phyloP scores from a whole-genome alignment of 225 moss, liverwort and hornwort species.

The Sphagnum tenellum region DNA sequence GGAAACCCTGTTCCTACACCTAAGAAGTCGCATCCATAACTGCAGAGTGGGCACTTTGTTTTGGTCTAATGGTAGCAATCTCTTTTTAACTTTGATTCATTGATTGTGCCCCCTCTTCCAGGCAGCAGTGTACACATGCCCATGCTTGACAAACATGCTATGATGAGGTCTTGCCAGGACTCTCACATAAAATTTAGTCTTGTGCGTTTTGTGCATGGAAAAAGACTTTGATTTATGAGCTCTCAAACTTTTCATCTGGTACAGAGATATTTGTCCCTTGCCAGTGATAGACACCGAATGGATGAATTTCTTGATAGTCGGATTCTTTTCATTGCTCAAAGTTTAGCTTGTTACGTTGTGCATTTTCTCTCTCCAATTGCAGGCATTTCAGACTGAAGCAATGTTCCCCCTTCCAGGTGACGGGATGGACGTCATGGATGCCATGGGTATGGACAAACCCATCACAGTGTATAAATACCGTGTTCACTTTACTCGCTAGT shows the following conservation, averaged over 20 bases:
- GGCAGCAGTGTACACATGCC: conserved; percentile 11
- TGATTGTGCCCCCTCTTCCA: no score
- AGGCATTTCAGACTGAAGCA: conserved; percentile 87
- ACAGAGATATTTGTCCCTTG: no score
- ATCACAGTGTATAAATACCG: conserved; percentile 85
- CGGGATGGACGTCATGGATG: conserved; percentile 43
- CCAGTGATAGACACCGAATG: no score
- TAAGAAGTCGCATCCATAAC: neutral
- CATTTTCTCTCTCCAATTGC: conserved; percentile 3
- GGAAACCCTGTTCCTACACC: neutral
- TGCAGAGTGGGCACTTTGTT: neutral
- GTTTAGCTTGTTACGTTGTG: no score
- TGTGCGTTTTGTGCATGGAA: neutral
- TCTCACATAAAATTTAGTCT: neutral
- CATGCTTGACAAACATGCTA: neutral
- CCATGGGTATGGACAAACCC: conserved; percentile 76
- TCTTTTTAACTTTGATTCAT: neutral
- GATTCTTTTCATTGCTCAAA: neutral
- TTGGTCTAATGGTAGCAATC: neutral
- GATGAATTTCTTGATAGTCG: no score
- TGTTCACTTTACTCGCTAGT: conserved; percentile 56
- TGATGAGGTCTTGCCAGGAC: neutral
- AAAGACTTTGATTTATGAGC: neutral
- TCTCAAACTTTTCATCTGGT: no score
- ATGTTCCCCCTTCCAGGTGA: conserved; percentile 77